Evolutionary conservation across 257 asterid species (phyloP), one percentile per base, ranked within the genome.

Genomic region (Capsicum rhomboideum): DNA sequence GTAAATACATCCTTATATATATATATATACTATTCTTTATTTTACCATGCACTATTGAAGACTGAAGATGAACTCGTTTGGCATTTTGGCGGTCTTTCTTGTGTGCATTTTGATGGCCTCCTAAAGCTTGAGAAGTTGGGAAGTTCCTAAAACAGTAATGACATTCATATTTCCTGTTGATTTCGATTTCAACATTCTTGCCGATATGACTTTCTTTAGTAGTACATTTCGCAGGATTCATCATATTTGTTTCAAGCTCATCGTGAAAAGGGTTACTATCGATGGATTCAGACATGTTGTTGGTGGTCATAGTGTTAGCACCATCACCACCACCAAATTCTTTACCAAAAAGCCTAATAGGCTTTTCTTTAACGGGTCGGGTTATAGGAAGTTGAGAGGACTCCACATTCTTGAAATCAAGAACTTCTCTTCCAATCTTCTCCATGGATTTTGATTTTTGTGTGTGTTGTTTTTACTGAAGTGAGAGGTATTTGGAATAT

Each of bases 71-170:
- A 0, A 94, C 91, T 4, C 97, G 88, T 78, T 93, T 94, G 1
- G 98, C 97, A 14, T 92, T 93, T 79, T 91, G 97, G 2, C 99
- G 87, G 68, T 95, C 99, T 77, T 97, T 91, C 74, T 93, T 95
- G 90, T 95, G 99, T 18, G 99, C 99, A 85, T 95, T 95, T 82
- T 95, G 99, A 29, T 95, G 99, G 61, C 99, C 99, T 20, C 99
- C 99, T 1, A 95, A 92, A 9, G 99, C 99, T 86, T 95, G 99
- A 2, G 99, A 94, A 10, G 99, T 95, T 0, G 98, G 97, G 91
- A 95, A 95, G 89, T 90, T 92, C 72, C 96, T 84, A 85, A 94
- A 90, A 85, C 99, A 95, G 86, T 93, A 96, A 37, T 96, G 98
- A 88, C 99, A 96, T 74, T 92, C 99, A 84, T 93, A 96, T 78